Evolutionary conservation across 83 land plant species (phyloP), one percentile per base, ranked within the genome.

Genomic region (Picea engelmannii): DNA sequence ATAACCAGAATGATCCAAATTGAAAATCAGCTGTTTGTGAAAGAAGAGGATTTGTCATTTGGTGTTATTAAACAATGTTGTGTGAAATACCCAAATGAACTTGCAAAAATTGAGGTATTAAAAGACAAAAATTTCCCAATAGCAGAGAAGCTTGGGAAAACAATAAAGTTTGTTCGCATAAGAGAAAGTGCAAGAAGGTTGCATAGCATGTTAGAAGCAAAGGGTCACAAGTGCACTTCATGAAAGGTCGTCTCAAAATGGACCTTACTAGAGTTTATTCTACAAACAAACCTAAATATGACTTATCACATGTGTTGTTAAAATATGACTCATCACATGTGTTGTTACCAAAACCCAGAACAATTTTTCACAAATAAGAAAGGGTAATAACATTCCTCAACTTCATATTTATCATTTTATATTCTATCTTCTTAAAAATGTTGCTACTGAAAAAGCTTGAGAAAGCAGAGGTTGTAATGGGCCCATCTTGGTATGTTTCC

Each of bases 101-200:
- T 75, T 17, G 83, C 93, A 11, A 96, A 95, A 85, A 81, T 93
- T 24, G 83, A 79, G 5, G 93, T 95, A 3, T 89, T 96, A 18
- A 96, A 84, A 81, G 96, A 96, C 63, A 91, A 85, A 78, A 95
- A 95, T 21, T 89, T 95, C 78, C 98, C 95, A 27, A 75, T 92
- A 40, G 99, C 93, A 31, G 90, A 95, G 69, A 93, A 92, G 64
- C 79, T 95, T 63, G 99, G 98, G 31, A 98, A 96, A 70, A 92
- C 96, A 13, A 96, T 95, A 25, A 95, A 95, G 60, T 96, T 96
- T 88, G 40, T 38, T 38, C 40, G 40, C 40, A 38, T 38, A 38
- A 38, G 40, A 38, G 40, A 38, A 38, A 38, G 99, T 88, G 95
- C 93, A 2, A 81, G 81, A 18, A 81, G 85, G 84, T 82, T 96